Percentiles rank a stretch among this genome's conserved stretches.
These are phyloP conservation scores for Zanthoxylum bungeanum DNA, from an alignment of 345 rosid species.

Conservation along the genomic window DNA sequence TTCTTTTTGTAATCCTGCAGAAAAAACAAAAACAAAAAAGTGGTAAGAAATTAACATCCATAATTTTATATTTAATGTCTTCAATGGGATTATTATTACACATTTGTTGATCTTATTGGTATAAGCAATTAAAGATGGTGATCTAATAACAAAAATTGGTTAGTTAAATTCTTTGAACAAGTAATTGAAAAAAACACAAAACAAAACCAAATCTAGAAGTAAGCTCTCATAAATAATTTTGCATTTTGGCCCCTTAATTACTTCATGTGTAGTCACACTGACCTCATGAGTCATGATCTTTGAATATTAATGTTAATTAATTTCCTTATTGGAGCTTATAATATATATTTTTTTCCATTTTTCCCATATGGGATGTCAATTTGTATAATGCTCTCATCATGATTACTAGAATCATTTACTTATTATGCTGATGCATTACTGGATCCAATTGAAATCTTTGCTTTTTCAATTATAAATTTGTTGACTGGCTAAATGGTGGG, in stretches of 20 bases:
- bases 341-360: no score
- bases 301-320: not conserved
- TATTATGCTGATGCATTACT: no score
- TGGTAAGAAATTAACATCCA: conserved; percentile 23
- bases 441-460: not conserved
- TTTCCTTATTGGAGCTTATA: not conserved
- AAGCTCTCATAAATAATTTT: no score
- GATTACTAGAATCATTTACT: not conserved
- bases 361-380: conserved; percentile 3
- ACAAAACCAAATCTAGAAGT: no score
- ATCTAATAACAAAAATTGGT: not conserved
- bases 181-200: no score
- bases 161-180: not conserved
- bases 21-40: not conserved
- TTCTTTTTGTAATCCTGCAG: no score
- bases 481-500: not conserved
- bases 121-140: not conserved
- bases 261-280: conserved; percentile 27
- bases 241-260: no score
- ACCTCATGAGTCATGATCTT: conserved; percentile 22
- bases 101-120: not conserved
- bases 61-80: not conserved
- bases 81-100: not conserved
- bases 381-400: conserved; percentile 22
- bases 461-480: conserved; percentile 4